Evolutionary conservation across 257 asterid species (phyloP), one percentile per base, ranked within the genome.

Genomic region (Gentiana dahurica): DNA sequence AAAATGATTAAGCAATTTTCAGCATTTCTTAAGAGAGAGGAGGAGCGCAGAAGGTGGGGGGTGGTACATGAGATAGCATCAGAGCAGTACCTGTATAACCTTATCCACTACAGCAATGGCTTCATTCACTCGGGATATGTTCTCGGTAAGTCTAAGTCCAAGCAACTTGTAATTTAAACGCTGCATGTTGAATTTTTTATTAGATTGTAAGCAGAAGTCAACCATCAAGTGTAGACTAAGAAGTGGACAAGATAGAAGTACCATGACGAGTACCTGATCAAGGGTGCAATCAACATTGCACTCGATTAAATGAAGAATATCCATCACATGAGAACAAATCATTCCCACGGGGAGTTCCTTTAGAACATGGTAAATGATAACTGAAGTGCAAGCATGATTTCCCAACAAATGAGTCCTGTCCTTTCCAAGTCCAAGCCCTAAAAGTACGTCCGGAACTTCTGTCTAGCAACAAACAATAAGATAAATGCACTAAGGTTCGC

Each of bases 131-230:
- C 67, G 85, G 58, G 81, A 64, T 66, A 83, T 75, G 54, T 66
- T 83, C 72, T 89, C 97, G 66, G 87, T 81, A 53, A 89, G 83
- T 78, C 89, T 85, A 65, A 77, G 75, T 70, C 95, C 97, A 63
- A 85, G 87, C 62, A 83, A 79, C 75, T 82, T 86, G 86, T 77
- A 79, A 86, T 85, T 89, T 78, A 85, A 77, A 73, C 65, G 68
- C 97, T 89, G 92, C 87, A 85, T 60, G 68, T 72, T 11, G 51
- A 58, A 73, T 68, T 59, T 65, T 71, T 62, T 66, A 76, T 71
- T 68, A 69, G 68, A 71, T 62, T 64, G 51, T 53, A n/a, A 39
- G 38, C 36, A 24, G 43, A 49, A 52, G 35, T 58, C 34, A 64
- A 57, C 55, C 63, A 41, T 41, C 46, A 41, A 41, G 24, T 3